Conservation (phyloP, 352 stramenopile species). For the Phytopythium chamaehyphon region DNA sequence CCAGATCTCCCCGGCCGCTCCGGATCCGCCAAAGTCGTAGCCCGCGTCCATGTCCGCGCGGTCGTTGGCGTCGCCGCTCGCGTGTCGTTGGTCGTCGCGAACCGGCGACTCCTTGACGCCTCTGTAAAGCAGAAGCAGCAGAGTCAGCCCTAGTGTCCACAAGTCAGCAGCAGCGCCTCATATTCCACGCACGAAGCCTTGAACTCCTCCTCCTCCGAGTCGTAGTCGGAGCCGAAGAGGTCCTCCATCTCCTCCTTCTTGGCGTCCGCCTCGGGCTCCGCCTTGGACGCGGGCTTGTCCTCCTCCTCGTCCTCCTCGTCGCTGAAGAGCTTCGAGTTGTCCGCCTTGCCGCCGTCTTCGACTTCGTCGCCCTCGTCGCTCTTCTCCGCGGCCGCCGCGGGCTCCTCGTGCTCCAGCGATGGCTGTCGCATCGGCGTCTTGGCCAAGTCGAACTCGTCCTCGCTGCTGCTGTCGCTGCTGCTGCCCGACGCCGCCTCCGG, state of each 20-base stretch:
- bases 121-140: slow-evolving; percentile 20
- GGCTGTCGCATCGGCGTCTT: slow-evolving; percentile 21
- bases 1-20: slow-evolving; percentile 56
- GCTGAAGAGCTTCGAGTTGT: slow-evolving; percentile 60
- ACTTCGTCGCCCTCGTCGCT: slow-evolving; percentile 3
- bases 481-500: slow-evolving; percentile 50
- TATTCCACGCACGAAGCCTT: slow-evolving; percentile 83
- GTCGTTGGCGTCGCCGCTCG: slow-evolving; percentile 33
- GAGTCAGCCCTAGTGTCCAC: neutral
- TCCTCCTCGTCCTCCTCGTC: slow-evolving; percentile 63
- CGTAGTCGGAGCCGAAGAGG: slow-evolving; percentile 87
- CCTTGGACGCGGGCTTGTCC: slow-evolving; percentile 11
- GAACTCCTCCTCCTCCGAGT: slow-evolving; percentile 87
- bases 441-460: slow-evolving; percentile 74
- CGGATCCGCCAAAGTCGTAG: slow-evolving; percentile 20
- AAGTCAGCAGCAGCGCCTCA: too few relatives aligned
- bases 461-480: slow-evolving; percentile 66
- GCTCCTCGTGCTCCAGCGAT: slow-evolving; percentile 1
- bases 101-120: slow-evolving; percentile 82
- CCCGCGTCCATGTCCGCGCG: slow-evolving; percentile 14
- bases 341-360: slow-evolving; percentile 6
- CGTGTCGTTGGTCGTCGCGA: slow-evolving; percentile 46
- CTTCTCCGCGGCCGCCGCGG: neutral
- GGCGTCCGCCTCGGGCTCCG: slow-evolving; percentile 15
- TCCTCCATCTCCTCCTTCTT: slow-evolving; percentile 87